Conservation (phyloP, 169 alveolate species). For the Cryptosporidium ubiquitum region DNA sequence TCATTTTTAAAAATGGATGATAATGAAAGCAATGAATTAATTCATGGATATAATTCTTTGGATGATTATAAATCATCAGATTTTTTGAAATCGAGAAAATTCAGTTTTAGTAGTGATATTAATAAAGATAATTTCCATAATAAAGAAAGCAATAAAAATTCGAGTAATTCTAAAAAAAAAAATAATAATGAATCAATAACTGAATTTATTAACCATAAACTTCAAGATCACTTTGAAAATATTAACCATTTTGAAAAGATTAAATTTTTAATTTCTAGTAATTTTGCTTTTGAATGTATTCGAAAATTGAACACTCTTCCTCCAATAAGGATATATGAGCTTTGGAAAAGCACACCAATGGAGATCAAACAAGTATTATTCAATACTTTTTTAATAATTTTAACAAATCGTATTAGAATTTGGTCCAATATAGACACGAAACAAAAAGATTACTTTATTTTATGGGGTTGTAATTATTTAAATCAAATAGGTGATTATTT, state of each 20-base stretch:
- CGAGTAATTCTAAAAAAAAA: neutral
- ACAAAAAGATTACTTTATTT: conserved; percentile 21
- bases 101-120: neutral
- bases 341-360: conserved; percentile 46
- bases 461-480: conserved; percentile 64
- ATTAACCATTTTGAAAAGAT: conserved; percentile 14
- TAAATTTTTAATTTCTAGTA: conserved; percentile 24
- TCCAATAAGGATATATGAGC: conserved; percentile 64
- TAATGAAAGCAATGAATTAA: neutral
- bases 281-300: conserved; percentile 26
- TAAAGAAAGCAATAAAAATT: neutral
- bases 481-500: conserved; percentile 10
- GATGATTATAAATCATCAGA: neutral
- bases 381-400: conserved; percentile 9
- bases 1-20: neutral
- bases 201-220: conserved; percentile 1
- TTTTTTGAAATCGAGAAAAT: neutral
- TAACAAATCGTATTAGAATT: conserved; percentile 10
- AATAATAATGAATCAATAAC: conserved; percentile 14
- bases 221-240: conserved; percentile 4
- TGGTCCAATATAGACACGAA: conserved; percentile 31
- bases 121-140: neutral
- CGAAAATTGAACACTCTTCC: conserved; percentile 41
- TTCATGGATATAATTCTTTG: neutral
- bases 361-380: conserved; percentile 21